phyloP scores from a whole-genome alignment of 1,284 basidiomycete genomes.

The Pseudozyma hubeiensis region DNA sequence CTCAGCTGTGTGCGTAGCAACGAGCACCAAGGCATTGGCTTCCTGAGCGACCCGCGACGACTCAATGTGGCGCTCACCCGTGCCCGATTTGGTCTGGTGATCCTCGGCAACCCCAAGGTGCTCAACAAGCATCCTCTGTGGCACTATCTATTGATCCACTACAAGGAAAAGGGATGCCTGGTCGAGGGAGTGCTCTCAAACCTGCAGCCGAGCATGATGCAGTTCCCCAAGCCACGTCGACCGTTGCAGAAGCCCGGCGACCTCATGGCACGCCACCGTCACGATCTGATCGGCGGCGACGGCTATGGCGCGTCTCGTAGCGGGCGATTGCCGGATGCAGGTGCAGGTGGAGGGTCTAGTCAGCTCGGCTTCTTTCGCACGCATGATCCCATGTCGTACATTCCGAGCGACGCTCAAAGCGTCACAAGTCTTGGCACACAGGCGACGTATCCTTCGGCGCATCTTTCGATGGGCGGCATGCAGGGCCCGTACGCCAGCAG shows the following conservation, averaged over 20 bases:
- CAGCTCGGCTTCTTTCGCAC: slow-evolving; percentile 91
- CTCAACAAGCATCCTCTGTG: slow-evolving; percentile 89
- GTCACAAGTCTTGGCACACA: slow-evolving; percentile 59
- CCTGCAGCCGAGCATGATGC: slow-evolving; percentile 97
- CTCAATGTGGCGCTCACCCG: slow-evolving; percentile 96
- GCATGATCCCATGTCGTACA: slow-evolving; percentile 92
- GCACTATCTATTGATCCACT: slow-evolving; percentile 98
- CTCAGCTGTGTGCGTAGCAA: slow-evolving; percentile 98
- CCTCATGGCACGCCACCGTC: slow-evolving; percentile 59
- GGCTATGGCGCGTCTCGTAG: slow-evolving; percentile 18
- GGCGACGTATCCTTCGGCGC: slow-evolving; percentile 56
- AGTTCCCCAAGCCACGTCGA: slow-evolving; percentile 74
- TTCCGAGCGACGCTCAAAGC: slow-evolving; percentile 79
- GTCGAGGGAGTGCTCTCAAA: slow-evolving; percentile 98
- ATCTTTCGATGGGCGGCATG: slow-evolving; percentile 38
- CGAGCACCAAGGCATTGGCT: slow-evolving; percentile 99
- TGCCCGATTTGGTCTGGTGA: slow-evolving; percentile 97
- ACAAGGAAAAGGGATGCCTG: slow-evolving; percentile 93
- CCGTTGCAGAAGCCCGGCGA: slow-evolving; percentile 64
- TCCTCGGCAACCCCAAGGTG: slow-evolving; percentile 97
- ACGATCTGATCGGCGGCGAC: slow-evolving; percentile 29
- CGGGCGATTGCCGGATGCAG: slow-evolving; percentile 9
- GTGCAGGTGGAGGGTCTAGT: slow-evolving; percentile 73
- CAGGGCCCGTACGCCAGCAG: slow-evolving; percentile 55
- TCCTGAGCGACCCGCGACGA: slow-evolving; percentile 96